phyloP scores from a whole-genome alignment of 176 grass and related monocot genomes.

The Carex cristatella region DNA sequence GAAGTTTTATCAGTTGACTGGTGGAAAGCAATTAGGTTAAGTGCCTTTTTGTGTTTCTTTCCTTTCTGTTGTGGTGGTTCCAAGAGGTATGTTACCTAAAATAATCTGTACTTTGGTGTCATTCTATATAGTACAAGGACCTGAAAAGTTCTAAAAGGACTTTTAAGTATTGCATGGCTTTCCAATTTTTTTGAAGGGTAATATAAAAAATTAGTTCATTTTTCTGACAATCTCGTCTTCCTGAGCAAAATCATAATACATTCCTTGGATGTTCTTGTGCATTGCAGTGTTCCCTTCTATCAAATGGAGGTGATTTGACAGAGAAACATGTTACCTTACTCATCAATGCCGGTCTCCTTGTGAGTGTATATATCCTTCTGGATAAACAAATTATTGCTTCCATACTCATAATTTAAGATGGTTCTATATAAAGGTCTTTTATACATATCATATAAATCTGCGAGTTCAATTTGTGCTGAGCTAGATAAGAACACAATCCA shows the following conservation, averaged over 20 bases:
- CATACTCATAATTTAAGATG: neutral
- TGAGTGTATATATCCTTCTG: slow-evolving; percentile 36
- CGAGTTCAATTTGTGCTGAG: neutral
- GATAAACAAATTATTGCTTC: neutral
- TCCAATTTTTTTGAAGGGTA: neutral
- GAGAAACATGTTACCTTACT: slow-evolving; percentile 73
- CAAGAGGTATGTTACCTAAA: neutral
- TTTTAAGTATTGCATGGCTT: neutral
- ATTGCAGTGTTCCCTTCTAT: slow-evolving; percentile 69
- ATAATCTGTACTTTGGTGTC: slow-evolving; percentile 3
- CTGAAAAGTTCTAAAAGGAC: neutral
- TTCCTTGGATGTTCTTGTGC: slow-evolving; percentile 19
- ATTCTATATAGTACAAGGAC: neutral
- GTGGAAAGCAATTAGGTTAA: slow-evolving; percentile 6
- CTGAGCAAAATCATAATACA: slow-evolving; percentile 13
- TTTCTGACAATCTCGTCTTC: neutral
- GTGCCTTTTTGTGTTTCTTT: neutral
- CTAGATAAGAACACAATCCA: neutral
- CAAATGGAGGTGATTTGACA: slow-evolving; percentile 49
- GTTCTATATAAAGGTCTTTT: neutral
- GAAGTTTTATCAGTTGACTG: slow-evolving; percentile 4
- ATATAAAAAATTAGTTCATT: neutral
- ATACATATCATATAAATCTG: neutral
- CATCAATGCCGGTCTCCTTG: slow-evolving; percentile 76
- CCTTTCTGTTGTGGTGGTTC: slow-evolving; percentile 16